Base-by-base conservation (phyloP, 1,284 basidiomycete species). In the Melampsora americana region DNA sequence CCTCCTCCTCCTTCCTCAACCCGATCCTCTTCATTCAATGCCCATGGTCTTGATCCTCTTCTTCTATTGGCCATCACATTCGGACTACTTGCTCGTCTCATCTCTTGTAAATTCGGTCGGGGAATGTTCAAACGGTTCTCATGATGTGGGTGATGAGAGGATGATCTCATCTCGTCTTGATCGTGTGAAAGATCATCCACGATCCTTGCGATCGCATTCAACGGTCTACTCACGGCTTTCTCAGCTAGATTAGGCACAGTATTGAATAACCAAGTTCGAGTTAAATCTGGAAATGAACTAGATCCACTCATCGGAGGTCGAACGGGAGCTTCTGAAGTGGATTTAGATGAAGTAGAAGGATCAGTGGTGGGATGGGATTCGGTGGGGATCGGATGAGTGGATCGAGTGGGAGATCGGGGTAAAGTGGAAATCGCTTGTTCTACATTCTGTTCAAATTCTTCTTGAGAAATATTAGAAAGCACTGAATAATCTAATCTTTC, bases 401-500 rank as follows among this genome's bases (percentile, higher is more conserved):
- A 16, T 71, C 42, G 23, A 1, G 30, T 46, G 9, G 69, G 69
- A 20, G 60, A 71, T 42, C 46, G 7, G 9, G 70, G 62, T 35
- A 73, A 53, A 14, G 23, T 28, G 0, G 16, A 46, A 44, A 73
- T 73, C 12, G 64, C 70, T 65, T 73, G 42, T 42, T 73, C 70
- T 3, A 73, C 70, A 59, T 73, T 73, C 20, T 23, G 28, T 50
- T 71, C 69, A 78, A 99, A 98, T 79, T 97, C 92, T 68, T 91
- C 90, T 82, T 95, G 92, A 0, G 91, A 90, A 78, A 98, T 95
- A 80, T 92, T 90, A 16, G 93, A 95, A 59, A 99, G 85, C 7
- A 91, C 91, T 0, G 92, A 90, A 79, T 95, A 92, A 83, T 98
- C 96, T 92, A 99, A 94, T 0, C 92, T 92, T 84, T 97, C 93